Conservation (phyloP, 257 asterid species). For the Solanum pinnatisectum region DNA sequence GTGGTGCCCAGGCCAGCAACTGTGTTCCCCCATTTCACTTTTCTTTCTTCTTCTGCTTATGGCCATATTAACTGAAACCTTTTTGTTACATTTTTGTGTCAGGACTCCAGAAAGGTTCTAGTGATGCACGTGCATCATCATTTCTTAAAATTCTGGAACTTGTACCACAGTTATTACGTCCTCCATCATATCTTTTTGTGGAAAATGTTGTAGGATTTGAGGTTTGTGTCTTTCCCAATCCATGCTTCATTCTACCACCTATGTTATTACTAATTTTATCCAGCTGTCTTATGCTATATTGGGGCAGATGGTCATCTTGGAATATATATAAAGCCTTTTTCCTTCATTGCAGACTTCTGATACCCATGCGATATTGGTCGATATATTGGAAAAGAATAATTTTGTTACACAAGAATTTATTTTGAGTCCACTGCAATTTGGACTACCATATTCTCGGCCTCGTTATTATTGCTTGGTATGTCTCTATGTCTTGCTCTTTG, state of each 20-base stretch:
- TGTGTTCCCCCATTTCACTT: not conserved
- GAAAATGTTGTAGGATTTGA: slow-evolving; percentile 99
- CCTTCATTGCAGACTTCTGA: slow-evolving; percentile 67
- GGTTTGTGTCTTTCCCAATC: slow-evolving; percentile 32
- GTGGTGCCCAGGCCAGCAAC: not conserved
- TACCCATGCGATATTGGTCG: slow-evolving; percentile 72
- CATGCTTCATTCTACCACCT: not conserved
- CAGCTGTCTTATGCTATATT: not conserved
- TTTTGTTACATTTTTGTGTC: slow-evolving; percentile 4
- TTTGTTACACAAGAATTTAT: slow-evolving; percentile 74
- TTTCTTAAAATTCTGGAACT: slow-evolving; percentile 78
- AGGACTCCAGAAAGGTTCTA: slow-evolving; percentile 94
- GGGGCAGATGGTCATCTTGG: not conserved
- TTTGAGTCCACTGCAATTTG: slow-evolving; percentile 93
- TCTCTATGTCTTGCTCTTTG: slow-evolving; percentile 14
- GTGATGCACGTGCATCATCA: slow-evolving; percentile 88
- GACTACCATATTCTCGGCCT: slow-evolving; percentile 92
- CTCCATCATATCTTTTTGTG: slow-evolving; percentile 80
- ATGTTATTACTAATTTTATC: not conserved
- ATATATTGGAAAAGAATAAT: slow-evolving; percentile 52
- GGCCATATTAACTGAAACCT: not conserved
- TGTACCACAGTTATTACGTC: slow-evolving; percentile 51
- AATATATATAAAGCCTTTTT: not conserved
- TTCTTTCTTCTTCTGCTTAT: not conserved
- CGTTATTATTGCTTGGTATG: slow-evolving; percentile 89